These are phyloP conservation scores for Hemisphaericaspora xylofermentans DNA, from an alignment of 1,139 yeast species.

Conservation along the genomic window DNA sequence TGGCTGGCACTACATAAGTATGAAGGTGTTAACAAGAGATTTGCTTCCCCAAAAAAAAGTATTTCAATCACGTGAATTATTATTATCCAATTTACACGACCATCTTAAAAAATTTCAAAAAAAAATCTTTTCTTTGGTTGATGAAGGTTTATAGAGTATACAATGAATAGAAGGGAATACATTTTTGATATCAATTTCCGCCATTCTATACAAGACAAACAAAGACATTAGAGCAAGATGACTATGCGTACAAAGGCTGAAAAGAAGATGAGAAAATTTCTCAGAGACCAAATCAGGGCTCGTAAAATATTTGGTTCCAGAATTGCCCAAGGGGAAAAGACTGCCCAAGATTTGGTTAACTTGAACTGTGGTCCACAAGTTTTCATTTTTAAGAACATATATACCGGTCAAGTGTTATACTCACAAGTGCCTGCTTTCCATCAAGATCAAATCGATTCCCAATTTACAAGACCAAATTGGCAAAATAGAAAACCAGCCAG, in stretches of 20 bases:
- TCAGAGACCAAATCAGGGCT: conserved; percentile 47
- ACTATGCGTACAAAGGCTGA: conserved; percentile 47
- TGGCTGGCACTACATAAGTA: too few species aligned
- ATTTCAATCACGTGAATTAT: background rate
- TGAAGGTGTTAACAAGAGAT: too few species aligned
- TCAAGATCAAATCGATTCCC: conserved; percentile 69
- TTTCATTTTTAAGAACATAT: conserved; percentile 77
- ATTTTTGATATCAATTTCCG: background rate
- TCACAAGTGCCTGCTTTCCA: conserved; percentile 78
- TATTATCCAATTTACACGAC: background rate
- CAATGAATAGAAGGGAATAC: background rate
- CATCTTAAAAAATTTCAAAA: background rate
- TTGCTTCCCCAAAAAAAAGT: too few species aligned
- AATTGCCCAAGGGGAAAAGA: conserved; percentile 41
- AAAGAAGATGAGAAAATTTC: conserved; percentile 51
- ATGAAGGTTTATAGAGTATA: background rate
- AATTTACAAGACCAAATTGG: conserved; percentile 82
- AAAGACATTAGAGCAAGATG: conserved; percentile 25
- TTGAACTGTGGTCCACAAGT: conserved; percentile 73
- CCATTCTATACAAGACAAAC: background rate
- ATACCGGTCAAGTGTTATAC: conserved; percentile 85
- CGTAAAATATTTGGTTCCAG: conserved; percentile 47
- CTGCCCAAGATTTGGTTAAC: conserved; percentile 28
- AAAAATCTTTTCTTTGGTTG: background rate
- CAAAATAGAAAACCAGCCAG: conserved; percentile 76